Percentiles rank a stretch among this genome's conserved stretches.
Evolutionary conservation across 192 early-diverging fungal species (phyloP).

Genomic region (Mortierella claussenii): DNA sequence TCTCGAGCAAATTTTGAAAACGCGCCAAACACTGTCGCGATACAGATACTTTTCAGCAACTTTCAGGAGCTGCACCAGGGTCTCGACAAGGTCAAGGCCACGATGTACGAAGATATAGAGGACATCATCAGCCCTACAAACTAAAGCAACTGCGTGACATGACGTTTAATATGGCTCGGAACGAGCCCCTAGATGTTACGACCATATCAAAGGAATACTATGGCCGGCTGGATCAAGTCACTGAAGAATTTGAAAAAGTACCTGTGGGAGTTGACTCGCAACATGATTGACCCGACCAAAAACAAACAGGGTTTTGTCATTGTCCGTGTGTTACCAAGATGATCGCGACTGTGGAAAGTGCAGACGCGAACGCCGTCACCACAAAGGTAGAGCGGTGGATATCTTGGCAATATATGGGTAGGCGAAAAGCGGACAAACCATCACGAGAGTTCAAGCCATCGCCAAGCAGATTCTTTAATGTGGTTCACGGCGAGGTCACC

Average conservation of each 20-base stretch:
- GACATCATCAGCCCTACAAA: slow-evolving; percentile 88
- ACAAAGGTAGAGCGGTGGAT: slow-evolving; percentile 58
- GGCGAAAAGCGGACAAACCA: slow-evolving; percentile 56
- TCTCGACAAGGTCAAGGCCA: slow-evolving; percentile 72
- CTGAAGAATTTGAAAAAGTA: slow-evolving; percentile 86
- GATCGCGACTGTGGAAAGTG: slow-evolving; percentile 90
- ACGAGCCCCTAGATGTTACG: slow-evolving; percentile 72
- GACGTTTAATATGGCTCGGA: slow-evolving; percentile 81
- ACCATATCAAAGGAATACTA: slow-evolving; percentile 90
- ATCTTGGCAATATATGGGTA: slow-evolving; percentile 58
- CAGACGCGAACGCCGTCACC: slow-evolving; percentile 77
- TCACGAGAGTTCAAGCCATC: slow-evolving; percentile 73
- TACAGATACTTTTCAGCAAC: slow-evolving; percentile 84
- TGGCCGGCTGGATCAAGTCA: slow-evolving; percentile 79
- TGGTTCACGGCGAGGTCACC: slow-evolving; percentile 73
- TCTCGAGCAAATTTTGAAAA: slow-evolving; percentile 77
- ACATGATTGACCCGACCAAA: slow-evolving; percentile 83
- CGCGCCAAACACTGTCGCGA: slow-evolving; percentile 95
- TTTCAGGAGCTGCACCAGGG: slow-evolving; percentile 90
- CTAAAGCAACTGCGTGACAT: slow-evolving; percentile 89
- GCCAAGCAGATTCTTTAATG: slow-evolving; percentile 82
- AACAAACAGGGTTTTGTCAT: slow-evolving; percentile 73
- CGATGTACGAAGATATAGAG: slow-evolving; percentile 74
- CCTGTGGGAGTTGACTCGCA: slow-evolving; percentile 84
- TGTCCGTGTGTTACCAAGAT: slow-evolving; percentile 93